Base-by-base conservation (phyloP, 345 rosid genomes). In the Nephelium lappaceum region DNA sequence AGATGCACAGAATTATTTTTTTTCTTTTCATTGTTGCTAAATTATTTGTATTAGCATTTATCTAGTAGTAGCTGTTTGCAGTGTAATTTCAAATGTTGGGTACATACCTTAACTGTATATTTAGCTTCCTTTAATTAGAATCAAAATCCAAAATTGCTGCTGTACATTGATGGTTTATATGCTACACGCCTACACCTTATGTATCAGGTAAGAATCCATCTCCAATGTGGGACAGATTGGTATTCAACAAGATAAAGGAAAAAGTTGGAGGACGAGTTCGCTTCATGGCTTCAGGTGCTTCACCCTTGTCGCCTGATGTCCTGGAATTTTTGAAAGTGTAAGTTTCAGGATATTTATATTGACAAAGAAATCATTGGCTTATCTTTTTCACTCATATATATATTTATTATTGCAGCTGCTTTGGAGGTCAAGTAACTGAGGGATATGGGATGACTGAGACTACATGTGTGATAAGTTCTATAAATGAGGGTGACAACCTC, bases 291-390 rank as follows among this genome's bases (percentile, higher is more conserved):
- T 96, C 97, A 53, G 99, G 98, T 53, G 99, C 99, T 85, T 93
- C 99, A 81, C 99, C 99, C 41, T 83, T 96, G 86, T 94, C 99
- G 84, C 94, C 98, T 78, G 98, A 94, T 84, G 98, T 96, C 78
- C 45, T 93, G 93, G 97, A 94, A 53, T 96, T 96, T 78, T 77
- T 94, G 87, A 96, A 84, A 83, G 89, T 96, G 99, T 96, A 87
- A 84, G 95, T 83, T 80, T 79, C 71, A 74, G 73, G 36, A 57
- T 51, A 24, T 63, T 2, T 8, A 53, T 21, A 73, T 75, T 79
- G 65, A 38, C 15, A 51, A 69, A 69, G 39, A 69, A 47, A 25
- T 53, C 27, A 66, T 36, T 24, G 23, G 65, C 41, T n/a, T 77
- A 69, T 51, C 53, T 67, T 25, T 61, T 45, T 38, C 43, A 49